Evolutionary conservation across 2,329 filamentous ascomycete genomes (phyloP).

Genomic region (Ceratocystis albifundus): DNA sequence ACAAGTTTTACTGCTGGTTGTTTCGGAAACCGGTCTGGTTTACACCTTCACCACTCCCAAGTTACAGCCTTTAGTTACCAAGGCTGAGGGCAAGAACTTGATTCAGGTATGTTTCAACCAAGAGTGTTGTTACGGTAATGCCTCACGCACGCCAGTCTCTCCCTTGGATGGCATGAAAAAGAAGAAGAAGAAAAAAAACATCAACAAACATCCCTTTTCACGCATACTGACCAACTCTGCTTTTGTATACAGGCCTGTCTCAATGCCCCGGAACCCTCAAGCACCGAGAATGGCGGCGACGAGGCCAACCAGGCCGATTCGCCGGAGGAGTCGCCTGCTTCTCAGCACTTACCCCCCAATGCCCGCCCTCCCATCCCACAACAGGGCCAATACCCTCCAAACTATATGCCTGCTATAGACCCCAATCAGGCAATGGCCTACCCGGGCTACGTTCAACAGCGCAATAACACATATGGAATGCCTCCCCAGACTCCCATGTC

Average conservation of each 20-base stretch:
- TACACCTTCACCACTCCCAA: conserved; percentile 99
- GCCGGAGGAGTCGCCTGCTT: conserved; percentile 71
- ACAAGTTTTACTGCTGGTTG: conserved; percentile 89
- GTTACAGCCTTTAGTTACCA: conserved; percentile 93
- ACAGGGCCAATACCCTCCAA: conserved; percentile 45
- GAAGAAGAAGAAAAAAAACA: too few relatives aligned
- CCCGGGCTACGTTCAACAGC: conserved; percentile 66
- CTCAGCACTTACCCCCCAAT: conserved; percentile 54
- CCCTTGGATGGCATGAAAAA: too few relatives aligned
- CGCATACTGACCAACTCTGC: neutral
- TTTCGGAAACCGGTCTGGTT: conserved; percentile 92
- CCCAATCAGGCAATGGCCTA: conserved; percentile 53
- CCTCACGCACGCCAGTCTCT: too few relatives aligned
- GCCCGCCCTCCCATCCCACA: conserved; percentile 33
- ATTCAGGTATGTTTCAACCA: conserved; percentile 63
- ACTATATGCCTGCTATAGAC: conserved; percentile 57
- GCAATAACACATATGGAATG: conserved; percentile 64
- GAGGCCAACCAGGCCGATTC: conserved; percentile 70
- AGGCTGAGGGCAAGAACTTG: conserved; percentile 97
- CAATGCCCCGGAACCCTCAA: conserved; percentile 83
- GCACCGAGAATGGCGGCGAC: conserved; percentile 63
- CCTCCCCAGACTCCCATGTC: conserved; percentile 66
- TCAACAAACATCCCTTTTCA: neutral
- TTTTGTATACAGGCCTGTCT: conserved; percentile 63
- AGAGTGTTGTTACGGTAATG: too few relatives aligned